Evolutionary conservation across 306 rosid genomes (phyloP).

Genomic region (Cucurbita ficifolia): DNA sequence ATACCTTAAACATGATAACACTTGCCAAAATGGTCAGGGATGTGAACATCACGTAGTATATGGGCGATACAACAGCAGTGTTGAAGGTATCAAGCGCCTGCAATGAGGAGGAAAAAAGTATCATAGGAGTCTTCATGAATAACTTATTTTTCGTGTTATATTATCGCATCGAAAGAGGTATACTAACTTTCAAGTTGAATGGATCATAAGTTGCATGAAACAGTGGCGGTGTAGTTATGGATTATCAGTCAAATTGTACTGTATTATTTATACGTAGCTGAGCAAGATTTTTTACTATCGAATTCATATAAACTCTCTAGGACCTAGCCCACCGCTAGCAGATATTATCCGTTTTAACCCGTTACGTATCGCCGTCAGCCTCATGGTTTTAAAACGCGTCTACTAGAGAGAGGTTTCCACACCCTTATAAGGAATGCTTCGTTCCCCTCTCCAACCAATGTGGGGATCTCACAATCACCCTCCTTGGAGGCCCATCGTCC

Average conservation of each 20-base stretch:
- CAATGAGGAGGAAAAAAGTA: constrained; percentile 10
- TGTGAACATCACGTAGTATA: constrained; percentile 94
- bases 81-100: constrained; percentile 98
- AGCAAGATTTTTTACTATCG: neutral
- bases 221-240: neutral
- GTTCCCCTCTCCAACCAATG: too few species aligned
- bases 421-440: too few species aligned
- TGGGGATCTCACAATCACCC: too few species aligned
- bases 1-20: constrained; percentile 95
- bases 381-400: too few species aligned
- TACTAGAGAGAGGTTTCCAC: too few species aligned
- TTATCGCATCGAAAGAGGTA: neutral
- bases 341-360: too few species aligned
- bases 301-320: neutral
- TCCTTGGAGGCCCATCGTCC: too few species aligned
- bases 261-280: neutral
- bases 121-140: neutral
- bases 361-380: accelerated
- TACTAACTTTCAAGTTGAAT: neutral
- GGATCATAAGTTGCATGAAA: neutral
- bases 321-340: too few species aligned
- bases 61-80: constrained; percentile 97
- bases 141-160: neutral
- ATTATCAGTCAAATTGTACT: neutral
- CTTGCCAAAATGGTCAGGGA: constrained; percentile 90